Percentiles rank a stretch among this genome's conserved stretches.
Evolutionary conservation across 805 yeast species (phyloP).

Genomic region (Metschnikowia gruessii): DNA sequence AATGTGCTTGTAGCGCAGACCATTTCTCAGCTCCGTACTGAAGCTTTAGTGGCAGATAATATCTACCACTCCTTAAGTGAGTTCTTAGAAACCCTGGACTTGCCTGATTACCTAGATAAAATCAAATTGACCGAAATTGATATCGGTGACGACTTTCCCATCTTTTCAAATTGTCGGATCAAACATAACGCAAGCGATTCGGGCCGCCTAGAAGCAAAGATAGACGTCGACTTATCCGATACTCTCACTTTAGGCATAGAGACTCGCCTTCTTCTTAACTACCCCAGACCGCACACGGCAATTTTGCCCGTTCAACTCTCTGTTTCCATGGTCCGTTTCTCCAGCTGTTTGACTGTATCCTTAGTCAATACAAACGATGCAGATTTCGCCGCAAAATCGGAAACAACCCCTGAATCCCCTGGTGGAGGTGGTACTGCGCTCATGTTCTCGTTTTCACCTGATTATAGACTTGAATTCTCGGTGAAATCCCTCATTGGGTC

Average conservation of each 20-base stretch:
- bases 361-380: slow-evolving; percentile 43
- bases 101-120: slow-evolving; percentile 79
- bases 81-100: slow-evolving; percentile 55
- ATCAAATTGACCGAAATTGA: slow-evolving; percentile 83
- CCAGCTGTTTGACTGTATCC: slow-evolving; percentile 84
- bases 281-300: slow-evolving; percentile 82
- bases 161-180: slow-evolving; percentile 89
- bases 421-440: slow-evolving; percentile 57
- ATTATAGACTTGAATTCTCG: slow-evolving; percentile 83
- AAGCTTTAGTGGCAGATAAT: slow-evolving; percentile 81
- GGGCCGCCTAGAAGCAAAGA: slow-evolving; percentile 72
- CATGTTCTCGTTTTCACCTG: slow-evolving; percentile 88
- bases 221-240: slow-evolving; percentile 87
- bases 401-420: not conserved
- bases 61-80: slow-evolving; percentile 75
- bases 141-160: slow-evolving; percentile 93
- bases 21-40: slow-evolving; percentile 81
- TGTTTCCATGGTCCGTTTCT: slow-evolving; percentile 86
- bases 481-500: slow-evolving; percentile 91
- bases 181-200: slow-evolving; percentile 53
- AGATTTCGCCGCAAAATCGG: slow-evolving; percentile 6
- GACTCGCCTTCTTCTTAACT: slow-evolving; percentile 72
- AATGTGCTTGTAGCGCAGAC: slow-evolving; percentile 92
- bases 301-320: slow-evolving; percentile 79
- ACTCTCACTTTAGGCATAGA: slow-evolving; percentile 83